Percentiles rank a stretch among this genome's conserved stretches.
Evolutionary conservation across 202 grass and related monocot genomes (phyloP).

Genomic region (Schoenoplectus triqueter): DNA sequence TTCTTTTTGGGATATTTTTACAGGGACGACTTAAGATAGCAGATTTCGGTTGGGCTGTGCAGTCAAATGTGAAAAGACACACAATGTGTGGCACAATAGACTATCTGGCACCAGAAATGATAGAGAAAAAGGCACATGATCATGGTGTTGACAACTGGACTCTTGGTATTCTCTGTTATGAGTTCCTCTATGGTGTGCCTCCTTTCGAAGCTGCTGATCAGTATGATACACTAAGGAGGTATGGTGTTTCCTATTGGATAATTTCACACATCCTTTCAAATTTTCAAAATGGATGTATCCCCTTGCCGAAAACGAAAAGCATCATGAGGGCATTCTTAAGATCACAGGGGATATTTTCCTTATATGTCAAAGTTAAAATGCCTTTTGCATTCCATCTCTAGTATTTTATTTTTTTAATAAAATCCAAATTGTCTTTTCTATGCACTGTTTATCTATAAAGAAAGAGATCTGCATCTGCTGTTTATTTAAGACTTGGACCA

Average conservation of each 20-base stretch:
- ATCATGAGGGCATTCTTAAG: neutral
- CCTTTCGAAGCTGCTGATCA: conserved; percentile 89
- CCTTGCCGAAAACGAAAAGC: conserved; percentile 12
- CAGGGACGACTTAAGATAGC: conserved; percentile 93
- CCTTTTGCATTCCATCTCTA: neutral
- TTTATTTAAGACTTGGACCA: neutral
- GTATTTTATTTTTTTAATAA: neutral
- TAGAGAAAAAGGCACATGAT: conserved; percentile 88
- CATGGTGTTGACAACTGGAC: conserved; percentile 94
- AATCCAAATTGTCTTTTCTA: neutral
- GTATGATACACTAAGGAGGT: conserved; percentile 70
- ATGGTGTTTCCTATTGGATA: conserved; percentile 22
- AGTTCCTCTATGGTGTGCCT: conserved; percentile 84
- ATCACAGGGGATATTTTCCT: neutral
- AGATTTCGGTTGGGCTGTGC: conserved; percentile 96
- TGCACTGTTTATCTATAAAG: neutral
- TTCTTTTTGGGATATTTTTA: conserved; percentile 35
- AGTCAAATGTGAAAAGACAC: conserved; percentile 71
- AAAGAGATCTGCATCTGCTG: conserved; percentile 5
- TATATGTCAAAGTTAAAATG: neutral
- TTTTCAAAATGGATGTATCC: neutral
- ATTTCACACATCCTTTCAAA: neutral
- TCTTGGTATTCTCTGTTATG: conserved; percentile 85
- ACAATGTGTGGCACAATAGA: conserved; percentile 96
- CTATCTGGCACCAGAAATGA: conserved; percentile 93